Percentiles rank a stretch among this genome's conserved stretches.
These are phyloP conservation scores for Yamadazyma jaroonii DNA, from an alignment of 1,139 yeast genomes.

Conservation along the genomic window DNA sequence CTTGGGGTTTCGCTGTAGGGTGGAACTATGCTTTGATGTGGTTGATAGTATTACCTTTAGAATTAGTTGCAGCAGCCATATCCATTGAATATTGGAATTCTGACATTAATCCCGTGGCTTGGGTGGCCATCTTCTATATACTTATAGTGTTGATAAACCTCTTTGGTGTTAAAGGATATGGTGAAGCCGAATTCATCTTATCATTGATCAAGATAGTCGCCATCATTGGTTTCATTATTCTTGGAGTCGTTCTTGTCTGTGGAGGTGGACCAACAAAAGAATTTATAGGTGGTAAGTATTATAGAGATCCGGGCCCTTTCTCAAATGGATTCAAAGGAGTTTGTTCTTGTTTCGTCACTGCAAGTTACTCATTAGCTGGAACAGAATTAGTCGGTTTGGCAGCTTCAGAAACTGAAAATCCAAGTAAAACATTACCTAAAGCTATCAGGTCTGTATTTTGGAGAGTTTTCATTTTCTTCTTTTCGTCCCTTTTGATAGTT, in stretches of 20 bases:
- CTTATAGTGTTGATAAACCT: conserved; percentile 55
- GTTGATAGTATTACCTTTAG: conserved; percentile 73
- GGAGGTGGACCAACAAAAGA: conserved; percentile 69
- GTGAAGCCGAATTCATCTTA: conserved; percentile 68
- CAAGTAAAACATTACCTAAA: conserved; percentile 35
- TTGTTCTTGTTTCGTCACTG: conserved; percentile 40
- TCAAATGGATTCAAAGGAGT: conserved; percentile 44
- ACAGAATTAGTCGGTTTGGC: conserved; percentile 50
- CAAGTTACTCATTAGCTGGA: conserved; percentile 42
- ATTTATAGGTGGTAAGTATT: conserved; percentile 60
- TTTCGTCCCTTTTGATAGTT: conserved; percentile 36
- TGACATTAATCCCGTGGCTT: conserved; percentile 59
- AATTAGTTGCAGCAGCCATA: conserved; percentile 74
- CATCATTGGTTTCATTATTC: conserved; percentile 60
- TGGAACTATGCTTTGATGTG: conserved; percentile 83
- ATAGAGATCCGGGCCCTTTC: conserved; percentile 59
- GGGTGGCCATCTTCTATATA: conserved; percentile 62
- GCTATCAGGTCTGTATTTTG: conserved; percentile 45
- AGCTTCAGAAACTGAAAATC: conserved; percentile 37
- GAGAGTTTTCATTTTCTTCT: conserved; percentile 41
- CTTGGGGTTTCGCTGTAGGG: conserved; percentile 78
- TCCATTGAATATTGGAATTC: conserved; percentile 64
- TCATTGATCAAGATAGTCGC: conserved; percentile 60
- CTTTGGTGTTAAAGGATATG: conserved; percentile 71
- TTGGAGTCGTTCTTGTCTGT: conserved; percentile 58